Evolutionary conservation across 2,329 filamentous ascomycete genomes (phyloP), one percentile per base, ranked within the genome.

Genomic region (Ceratocystis lukuohia): DNA sequence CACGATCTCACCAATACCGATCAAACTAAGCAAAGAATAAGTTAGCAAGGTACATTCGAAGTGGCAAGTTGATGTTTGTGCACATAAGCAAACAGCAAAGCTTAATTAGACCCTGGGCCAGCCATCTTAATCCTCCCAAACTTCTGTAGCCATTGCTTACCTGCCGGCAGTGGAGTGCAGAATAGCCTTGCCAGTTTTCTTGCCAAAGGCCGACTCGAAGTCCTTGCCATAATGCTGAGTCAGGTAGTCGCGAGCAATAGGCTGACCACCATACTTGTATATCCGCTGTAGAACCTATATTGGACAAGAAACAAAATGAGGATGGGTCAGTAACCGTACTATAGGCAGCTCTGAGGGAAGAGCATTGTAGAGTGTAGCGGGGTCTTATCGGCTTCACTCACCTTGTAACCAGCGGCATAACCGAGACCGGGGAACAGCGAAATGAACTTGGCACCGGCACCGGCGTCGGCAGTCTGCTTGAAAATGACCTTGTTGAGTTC

Each of bases 201-300:
- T 92, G 74, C 94, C 94, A 73, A 99, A 99, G 10, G 91, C 84
- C 71, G 81, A 79, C 77, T 97, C 93, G 75, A 99, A 99, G 71
- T 87, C 82, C 72, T 84, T 82, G 71, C 89, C 88, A 74, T 96
- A 87, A 81, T 97, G 83, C 74, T 82, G 78, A 64, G 84, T 83
- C 64, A 99, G 84, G 77, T 88, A 96, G 78, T 99, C 94, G 65
- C 93, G 88, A 48, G 90, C 92, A 72, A 96, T 89, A 57, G 94
- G 94, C 80, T 99, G 94, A 63, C 94, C 94, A 71, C 94, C 94
- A 74, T 96, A 99, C 80, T 99, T 99, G 84, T 99, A 99, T 75
- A 99, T 86, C 76, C 94, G 84, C 83, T 99, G 94, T 66, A 96
- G 84, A 69, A 97, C 82, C 84, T 87, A 46, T 66, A 25, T 46